Percentiles rank a stretch among this genome's conserved stretches.
Conservation (phyloP, 768 basidiomycete species). For the Ephemerocybe angulata region DNA sequence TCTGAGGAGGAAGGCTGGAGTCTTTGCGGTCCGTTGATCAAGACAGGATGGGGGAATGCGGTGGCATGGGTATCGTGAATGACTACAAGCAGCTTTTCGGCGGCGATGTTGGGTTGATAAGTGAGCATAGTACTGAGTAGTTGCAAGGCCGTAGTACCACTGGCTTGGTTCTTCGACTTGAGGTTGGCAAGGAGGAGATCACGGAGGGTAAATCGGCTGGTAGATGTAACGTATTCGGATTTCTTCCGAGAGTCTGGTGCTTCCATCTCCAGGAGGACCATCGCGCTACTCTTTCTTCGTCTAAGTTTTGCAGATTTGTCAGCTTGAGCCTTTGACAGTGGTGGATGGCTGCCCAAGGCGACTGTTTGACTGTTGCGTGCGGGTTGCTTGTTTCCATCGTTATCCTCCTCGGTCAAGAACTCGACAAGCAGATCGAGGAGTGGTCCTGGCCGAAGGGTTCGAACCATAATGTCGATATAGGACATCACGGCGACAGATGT, state of each 20-base stretch:
- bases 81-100: conserved; percentile 67
- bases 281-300: conserved; percentile 81
- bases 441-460: conserved; percentile 64
- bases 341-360: conserved; percentile 37
- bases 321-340: conserved; percentile 22
- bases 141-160: conserved; percentile 75
- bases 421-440: conserved; percentile 69
- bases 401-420: conserved; percentile 84
- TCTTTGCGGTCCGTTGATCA: conserved; percentile 20
- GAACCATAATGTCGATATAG: conserved; percentile 87
- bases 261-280: conserved; percentile 86
- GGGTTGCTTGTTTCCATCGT: conserved; percentile 51
- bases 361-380: conserved; percentile 44
- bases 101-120: conserved; percentile 60
- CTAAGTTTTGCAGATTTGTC: conserved; percentile 46
- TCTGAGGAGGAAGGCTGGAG: conserved; percentile 25
- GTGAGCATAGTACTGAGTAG: conserved; percentile 73
- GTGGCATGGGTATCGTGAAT: conserved; percentile 71
- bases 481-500: conserved; percentile 95
- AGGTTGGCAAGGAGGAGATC: conserved; percentile 83
- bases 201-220: conserved; percentile 87
- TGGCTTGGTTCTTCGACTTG: conserved; percentile 57
- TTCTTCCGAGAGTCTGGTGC: conserved; percentile 66
- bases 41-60: conserved; percentile 60
- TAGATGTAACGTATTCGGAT: conserved; percentile 81